These are phyloP conservation scores for Geotrichum aggregatum DNA, from an alignment of 1,139 yeast species.

Conservation along the genomic window DNA sequence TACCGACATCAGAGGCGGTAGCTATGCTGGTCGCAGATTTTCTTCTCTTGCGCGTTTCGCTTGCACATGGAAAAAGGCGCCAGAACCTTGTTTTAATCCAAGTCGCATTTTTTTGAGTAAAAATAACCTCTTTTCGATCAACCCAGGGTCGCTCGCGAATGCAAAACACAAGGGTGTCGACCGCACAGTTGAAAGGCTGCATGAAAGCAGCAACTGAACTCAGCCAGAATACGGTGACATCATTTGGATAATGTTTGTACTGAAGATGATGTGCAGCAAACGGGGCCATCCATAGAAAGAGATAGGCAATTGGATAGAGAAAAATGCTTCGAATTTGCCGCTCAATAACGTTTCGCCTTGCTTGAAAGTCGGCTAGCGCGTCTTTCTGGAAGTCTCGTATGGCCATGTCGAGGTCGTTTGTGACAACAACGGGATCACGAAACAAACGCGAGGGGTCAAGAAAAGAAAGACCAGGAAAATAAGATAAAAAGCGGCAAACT, in stretches of 20 bases:
- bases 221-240: constrained; percentile 57
- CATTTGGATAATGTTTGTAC: constrained; percentile 32
- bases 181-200: constrained; percentile 76
- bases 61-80: not conserved
- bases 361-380: constrained; percentile 55
- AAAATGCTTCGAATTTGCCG: constrained; percentile 77
- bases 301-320: constrained; percentile 77
- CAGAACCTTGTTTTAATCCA: not conserved
- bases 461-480: constrained; percentile 33
- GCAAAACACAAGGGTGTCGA: constrained; percentile 71
- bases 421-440: not conserved
- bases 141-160: constrained; percentile 76
- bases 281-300: constrained; percentile 80
- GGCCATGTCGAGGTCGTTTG: constrained; percentile 12
- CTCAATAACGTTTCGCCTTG: constrained; percentile 61
- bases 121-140: constrained; percentile 13
- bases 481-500: constrained; percentile 21
- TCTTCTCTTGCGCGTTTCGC: not conserved
- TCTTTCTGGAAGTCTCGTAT: constrained; percentile 49
- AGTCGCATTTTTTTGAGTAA: constrained; percentile 19
- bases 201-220: constrained; percentile 64
- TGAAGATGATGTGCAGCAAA: constrained; percentile 66
- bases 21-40: not conserved
- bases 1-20: not conserved
- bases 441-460: constrained; percentile 19